A percentile compares a stretch with the other conserved stretches of the same genome.
These are phyloP conservation scores for Chloranthus sessilifolius DNA, from an alignment of 164 flowering plant genomes.

Conservation along the genomic window DNA sequence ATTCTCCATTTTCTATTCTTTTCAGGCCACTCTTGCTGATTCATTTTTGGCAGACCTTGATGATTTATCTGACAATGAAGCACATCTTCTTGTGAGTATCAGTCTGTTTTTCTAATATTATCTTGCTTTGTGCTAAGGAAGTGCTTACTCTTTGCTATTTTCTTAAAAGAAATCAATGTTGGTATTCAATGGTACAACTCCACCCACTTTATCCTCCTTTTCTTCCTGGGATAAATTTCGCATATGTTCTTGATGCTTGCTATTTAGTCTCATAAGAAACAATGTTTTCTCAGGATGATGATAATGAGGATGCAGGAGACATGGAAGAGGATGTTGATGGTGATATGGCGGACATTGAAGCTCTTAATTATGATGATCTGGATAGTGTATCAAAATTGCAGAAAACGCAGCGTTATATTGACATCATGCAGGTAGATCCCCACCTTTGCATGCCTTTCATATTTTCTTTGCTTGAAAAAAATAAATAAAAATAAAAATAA, in stretches of 20 bases:
- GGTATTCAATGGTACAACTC: background rate
- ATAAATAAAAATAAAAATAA: too few relatives aligned
- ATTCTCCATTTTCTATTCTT: background rate
- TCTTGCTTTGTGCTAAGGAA: background rate
- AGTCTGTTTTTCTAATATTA: background rate
- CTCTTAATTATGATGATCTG: constrained; percentile 75
- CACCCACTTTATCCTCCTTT: too few relatives aligned
- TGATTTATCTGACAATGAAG: constrained; percentile 89
- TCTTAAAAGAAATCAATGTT: too few relatives aligned
- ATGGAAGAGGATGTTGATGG: constrained; percentile 88
- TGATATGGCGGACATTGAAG: constrained; percentile 67
- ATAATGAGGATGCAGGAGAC: constrained; percentile 39
- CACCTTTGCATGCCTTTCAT: too few relatives aligned
- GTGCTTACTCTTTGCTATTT: too few relatives aligned
- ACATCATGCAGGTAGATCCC: constrained; percentile 82
- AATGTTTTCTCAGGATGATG: constrained; percentile 45
- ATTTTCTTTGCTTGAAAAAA: too few relatives aligned
- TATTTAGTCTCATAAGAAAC: background rate
- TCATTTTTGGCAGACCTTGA: constrained; percentile 93
- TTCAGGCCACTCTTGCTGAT: constrained; percentile 85
- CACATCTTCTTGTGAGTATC: constrained; percentile 44
- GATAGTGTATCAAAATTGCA: constrained; percentile 92
- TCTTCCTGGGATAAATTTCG: background rate
- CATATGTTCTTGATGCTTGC: background rate
- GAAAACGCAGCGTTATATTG: constrained; percentile 72